Conservation (phyloP, 305 asterid genomes). For the Solanum hybrid region DNA sequence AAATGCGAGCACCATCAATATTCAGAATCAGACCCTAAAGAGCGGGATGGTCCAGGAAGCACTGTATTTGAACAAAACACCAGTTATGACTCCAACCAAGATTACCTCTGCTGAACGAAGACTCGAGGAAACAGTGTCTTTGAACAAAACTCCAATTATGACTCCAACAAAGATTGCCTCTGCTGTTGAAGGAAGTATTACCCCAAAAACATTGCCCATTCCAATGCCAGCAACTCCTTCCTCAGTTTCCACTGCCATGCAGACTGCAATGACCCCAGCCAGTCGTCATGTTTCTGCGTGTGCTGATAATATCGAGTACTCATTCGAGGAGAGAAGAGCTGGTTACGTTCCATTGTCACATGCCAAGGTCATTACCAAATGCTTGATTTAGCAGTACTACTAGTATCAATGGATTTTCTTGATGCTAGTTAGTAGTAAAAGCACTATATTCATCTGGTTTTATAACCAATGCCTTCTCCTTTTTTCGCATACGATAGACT, state of each 20-base stretch:
- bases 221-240: slow-evolving; percentile 29
- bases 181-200: slow-evolving; percentile 12
- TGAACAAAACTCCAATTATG: slow-evolving; percentile 8
- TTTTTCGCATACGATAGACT: neutral
- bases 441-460: neutral
- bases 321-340: slow-evolving; percentile 39
- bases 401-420: neutral
- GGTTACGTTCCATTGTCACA: slow-evolving; percentile 10
- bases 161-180: slow-evolving; percentile 19
- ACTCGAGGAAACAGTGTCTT: neutral
- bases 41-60: slow-evolving; percentile 19
- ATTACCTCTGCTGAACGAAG: neutral
- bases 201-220: slow-evolving; percentile 23
- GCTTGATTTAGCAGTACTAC: neutral
- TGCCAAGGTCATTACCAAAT: neutral
- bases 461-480: neutral
- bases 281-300: slow-evolving; percentile 8
- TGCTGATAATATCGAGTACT: slow-evolving; percentile 15
- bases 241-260: slow-evolving; percentile 22
- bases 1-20: slow-evolving; percentile 27
- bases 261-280: slow-evolving; percentile 27
- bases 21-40: slow-evolving; percentile 23
- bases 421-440: neutral
- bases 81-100: slow-evolving; percentile 18
- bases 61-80: slow-evolving; percentile 5